Evolutionary conservation across 331 rosid species (phyloP), one percentile per base, ranked within the genome.

Genomic region (Pyrus hybrid): DNA sequence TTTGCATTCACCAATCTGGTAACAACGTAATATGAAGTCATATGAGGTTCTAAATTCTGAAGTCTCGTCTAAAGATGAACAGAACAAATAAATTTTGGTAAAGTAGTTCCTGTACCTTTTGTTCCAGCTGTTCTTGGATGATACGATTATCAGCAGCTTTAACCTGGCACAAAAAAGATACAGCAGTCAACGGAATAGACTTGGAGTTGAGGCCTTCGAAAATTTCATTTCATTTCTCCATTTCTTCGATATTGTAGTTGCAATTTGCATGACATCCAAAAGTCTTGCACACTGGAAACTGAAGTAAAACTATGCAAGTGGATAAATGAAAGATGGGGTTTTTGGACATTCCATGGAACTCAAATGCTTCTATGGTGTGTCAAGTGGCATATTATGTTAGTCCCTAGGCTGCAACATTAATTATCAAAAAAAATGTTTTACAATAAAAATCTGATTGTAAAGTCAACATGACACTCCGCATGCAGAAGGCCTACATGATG

Each of bases 81-180:
- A 3, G 47, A 77, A 20, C 66, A 67, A 16, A 63, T 57, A 20
- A 32, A 43, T 63, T 70, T 57, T 33, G 58, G 3, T 33, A 21
- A 49, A 70, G 76, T 68, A 64, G 71, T 64, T 74, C 71, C 61
- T 29, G 32, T 80, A 92, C 99, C 97, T 90, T 95, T 79, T 90
- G 90, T 79, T 77, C 84, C 74, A 95, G 96, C 83, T 92, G 98
- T 77, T 95, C 99, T 81, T 92, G 97, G 83, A 95, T 89, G 74
- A 95, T 77, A 60, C 96, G 97, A 68, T 95, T 95, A 83, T 95
- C 99, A 67, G 99, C 99, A 76, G 78, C 80, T 89, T 89, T 95
- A 74, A 95, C 98, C 99, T 95, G 86, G 71, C 70, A 68, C 41
- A 20, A 63, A 57, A 75, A 73, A 4, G 33, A 54, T 6, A 65